Evolutionary conservation across 495 filamentous ascomycete species (phyloP).

Genomic region (Lophiostoma macrostomum): DNA sequence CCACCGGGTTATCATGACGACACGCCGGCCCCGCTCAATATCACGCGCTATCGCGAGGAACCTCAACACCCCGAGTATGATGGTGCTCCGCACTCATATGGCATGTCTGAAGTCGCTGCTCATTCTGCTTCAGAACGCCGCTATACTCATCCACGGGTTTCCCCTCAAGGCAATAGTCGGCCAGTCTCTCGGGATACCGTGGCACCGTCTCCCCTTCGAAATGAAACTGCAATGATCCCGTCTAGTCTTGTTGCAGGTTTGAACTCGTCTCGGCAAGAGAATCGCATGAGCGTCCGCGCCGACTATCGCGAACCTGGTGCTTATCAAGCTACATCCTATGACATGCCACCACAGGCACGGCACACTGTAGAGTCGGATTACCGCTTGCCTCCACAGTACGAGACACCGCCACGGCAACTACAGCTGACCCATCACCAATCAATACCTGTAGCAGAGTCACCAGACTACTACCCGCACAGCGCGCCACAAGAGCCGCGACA

Average conservation of each 20-base stretch:
- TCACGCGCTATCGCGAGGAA: slow-evolving; percentile 23
- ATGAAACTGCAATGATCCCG: slow-evolving; percentile 21
- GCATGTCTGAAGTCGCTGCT: slow-evolving; percentile 5
- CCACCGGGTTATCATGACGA: slow-evolving; percentile 28
- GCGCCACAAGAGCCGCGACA: slow-evolving; percentile 28
- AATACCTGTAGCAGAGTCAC: slow-evolving; percentile 1
- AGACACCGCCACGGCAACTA: slow-evolving; percentile 33
- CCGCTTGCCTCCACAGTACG: slow-evolving; percentile 25
- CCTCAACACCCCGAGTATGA: slow-evolving; percentile 3
- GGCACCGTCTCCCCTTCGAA: slow-evolving; percentile 25
- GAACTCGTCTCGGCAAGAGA: slow-evolving; percentile 20
- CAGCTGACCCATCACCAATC: slow-evolving; percentile 34
- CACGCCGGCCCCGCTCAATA: slow-evolving; percentile 31
- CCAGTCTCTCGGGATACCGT: slow-evolving; percentile 32
- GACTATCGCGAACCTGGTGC: slow-evolving; percentile 9
- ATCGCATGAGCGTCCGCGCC: slow-evolving; percentile 1
- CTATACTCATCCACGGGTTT: slow-evolving; percentile 24
- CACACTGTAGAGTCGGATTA: slow-evolving; percentile 26
- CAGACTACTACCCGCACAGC: slow-evolving; percentile 25
- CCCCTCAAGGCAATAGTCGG: slow-evolving; percentile 19
- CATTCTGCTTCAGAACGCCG: slow-evolving; percentile 18
- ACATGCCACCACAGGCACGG: slow-evolving; percentile 21
- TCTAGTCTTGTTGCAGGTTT: slow-evolving; percentile 30
- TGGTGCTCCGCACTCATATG: slow-evolving; percentile 21
- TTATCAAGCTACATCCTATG: slow-evolving; percentile 23